These are phyloP conservation scores for Ceratocystis cacaofunesta DNA, from an alignment of 2,329 filamentous ascomycete genomes.

Conservation along the genomic window DNA sequence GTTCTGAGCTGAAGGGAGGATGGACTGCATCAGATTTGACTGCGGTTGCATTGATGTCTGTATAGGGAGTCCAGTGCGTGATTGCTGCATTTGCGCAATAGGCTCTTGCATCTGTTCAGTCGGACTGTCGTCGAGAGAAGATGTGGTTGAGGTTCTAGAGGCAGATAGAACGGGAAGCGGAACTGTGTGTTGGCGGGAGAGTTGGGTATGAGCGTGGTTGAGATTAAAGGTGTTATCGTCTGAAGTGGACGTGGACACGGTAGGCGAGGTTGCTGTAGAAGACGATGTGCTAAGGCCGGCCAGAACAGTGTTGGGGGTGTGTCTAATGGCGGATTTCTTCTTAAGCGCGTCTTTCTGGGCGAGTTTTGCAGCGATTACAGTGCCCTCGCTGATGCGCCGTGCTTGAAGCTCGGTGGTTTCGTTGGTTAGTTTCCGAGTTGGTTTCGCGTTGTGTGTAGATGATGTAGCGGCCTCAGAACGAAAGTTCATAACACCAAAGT, in stretches of 20 bases:
- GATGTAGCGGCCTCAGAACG: conserved; percentile 8
- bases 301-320: background rate
- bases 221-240: background rate
- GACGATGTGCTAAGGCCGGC: background rate
- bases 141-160: background rate
- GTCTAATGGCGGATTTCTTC: conserved; percentile 7
- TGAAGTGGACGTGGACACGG: background rate
- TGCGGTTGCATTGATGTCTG: conserved; percentile 8
- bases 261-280: background rate
- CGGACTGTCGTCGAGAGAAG: background rate
- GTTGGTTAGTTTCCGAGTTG: conserved; percentile 11
- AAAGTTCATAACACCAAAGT: conserved; percentile 51
- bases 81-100: conserved; percentile 5
- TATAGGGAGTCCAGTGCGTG: conserved; percentile 6
- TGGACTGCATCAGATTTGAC: conserved; percentile 13
- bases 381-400: conserved; percentile 47
- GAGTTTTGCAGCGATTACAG: conserved; percentile 40
- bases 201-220: background rate
- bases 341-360: conserved; percentile 40
- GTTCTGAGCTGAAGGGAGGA: background rate
- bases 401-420: conserved; percentile 38
- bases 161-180: conserved; percentile 4
- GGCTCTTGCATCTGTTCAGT: conserved; percentile 7
- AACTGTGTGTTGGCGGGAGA: background rate
- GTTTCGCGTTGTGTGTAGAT: conserved; percentile 25